Evolutionary conservation across 257 asterid genomes (phyloP), one percentile per base, ranked within the genome.

Genomic region (Gentiana dahurica): DNA sequence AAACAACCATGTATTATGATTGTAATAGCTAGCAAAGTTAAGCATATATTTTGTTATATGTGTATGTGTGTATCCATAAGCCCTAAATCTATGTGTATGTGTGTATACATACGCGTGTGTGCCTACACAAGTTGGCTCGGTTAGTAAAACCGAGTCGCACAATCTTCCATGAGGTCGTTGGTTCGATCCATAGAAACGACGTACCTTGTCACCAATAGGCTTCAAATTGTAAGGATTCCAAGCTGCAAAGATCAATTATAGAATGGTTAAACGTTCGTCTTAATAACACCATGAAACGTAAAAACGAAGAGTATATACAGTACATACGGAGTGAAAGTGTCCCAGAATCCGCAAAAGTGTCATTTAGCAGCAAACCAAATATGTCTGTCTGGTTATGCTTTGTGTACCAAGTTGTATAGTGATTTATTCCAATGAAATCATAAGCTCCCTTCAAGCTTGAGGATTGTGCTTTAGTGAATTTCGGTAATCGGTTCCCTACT

Each of bases 341-440:
- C 3, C 89, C 92, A 41, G 86, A 73, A 49, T 91, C 98, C 7
- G 95, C 63, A 2, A 73, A 36, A 2, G 92, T 11, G 71, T 81
- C 96, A 5, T 79, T 85, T 57, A 83, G 81, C 24, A 81, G 54
- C 51, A 60, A 68, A 9, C 84, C 91, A 1, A 80, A 65, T 37
- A 75, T 37, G 69, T 76, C 73, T n/a, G 81, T 67, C 5, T 6
- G 55, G 55, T 79, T 73, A 10, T 53, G 68, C 58, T 57, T 75
- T 3, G 88, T 92, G 35, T 78, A 86, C 95, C 95, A 86, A 0
- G 97, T 89, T 0, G 97, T 89, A 54, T 89, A 89, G 71, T 86
- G 95, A 69, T 89, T 89, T 65, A 89, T 83, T 59, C 97, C 97
- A 9, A 89, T 73, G 71, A 86, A 86, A 66, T 89, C 90, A n/a